A percentile compares a stretch with the other conserved stretches of the same genome.
These are phyloP conservation scores for Aegilops speltoides DNA, from an alignment of 176 grass and related monocot species.

Conservation along the genomic window DNA sequence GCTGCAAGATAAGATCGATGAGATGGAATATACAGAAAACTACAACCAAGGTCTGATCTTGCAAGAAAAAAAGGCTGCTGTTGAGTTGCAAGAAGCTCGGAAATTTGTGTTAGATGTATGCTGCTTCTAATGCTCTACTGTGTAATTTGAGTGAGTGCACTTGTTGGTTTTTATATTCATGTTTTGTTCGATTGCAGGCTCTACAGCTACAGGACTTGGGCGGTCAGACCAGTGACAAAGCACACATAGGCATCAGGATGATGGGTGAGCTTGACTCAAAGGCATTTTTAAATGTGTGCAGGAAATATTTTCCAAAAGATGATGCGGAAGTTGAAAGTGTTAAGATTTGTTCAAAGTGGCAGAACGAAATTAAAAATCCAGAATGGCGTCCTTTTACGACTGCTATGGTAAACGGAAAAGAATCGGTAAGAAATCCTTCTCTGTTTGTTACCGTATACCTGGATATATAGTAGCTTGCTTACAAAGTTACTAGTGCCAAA, in stretches of 20 bases:
- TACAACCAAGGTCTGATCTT: conserved; percentile 49
- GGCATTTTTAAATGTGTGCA: conserved; percentile 43
- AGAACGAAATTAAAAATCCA: conserved; percentile 61
- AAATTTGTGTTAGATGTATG: conserved; percentile 56
- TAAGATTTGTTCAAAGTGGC: conserved; percentile 56
- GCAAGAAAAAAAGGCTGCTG: conserved; percentile 44
- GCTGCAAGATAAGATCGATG: conserved; percentile 56
- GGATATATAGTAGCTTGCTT: background rate
- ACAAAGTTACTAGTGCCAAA: background rate
- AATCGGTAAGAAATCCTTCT: conserved; percentile 35
- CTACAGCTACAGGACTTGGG: conserved; percentile 39
- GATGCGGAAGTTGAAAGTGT: conserved; percentile 35
- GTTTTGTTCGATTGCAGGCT: conserved; percentile 9
- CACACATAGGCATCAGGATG: conserved; percentile 54
- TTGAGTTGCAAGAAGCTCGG: conserved; percentile 71
- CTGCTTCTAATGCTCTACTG: background rate
- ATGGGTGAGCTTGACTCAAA: conserved; percentile 65
- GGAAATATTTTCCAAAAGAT: conserved; percentile 35
- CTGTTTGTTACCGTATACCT: background rate
- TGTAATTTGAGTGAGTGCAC: background rate
- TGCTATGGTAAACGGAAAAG: conserved; percentile 38
- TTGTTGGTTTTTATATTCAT: conserved; percentile 1
- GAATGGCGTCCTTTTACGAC: conserved; percentile 65
- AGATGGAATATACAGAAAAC: conserved; percentile 53
- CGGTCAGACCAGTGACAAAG: background rate